These are phyloP conservation scores for Phellinidium pouzarii DNA, from an alignment of 1,284 basidiomycete genomes.

Conservation along the genomic window DNA sequence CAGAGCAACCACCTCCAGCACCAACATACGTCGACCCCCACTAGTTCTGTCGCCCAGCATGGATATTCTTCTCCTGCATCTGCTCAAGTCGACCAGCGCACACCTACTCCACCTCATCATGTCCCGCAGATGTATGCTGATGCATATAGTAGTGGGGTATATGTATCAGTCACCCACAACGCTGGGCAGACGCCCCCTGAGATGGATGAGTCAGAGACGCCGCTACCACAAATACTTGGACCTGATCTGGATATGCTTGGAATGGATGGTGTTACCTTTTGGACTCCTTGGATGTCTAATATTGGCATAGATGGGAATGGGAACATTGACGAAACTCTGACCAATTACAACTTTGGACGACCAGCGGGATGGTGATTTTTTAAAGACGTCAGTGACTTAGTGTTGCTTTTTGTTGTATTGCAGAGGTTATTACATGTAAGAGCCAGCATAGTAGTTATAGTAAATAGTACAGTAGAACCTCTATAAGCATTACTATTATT, in stretches of 20 bases:
- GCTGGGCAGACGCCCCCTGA: constrained; percentile 8
- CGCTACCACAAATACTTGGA: neutral
- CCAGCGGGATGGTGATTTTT: constrained; percentile 6
- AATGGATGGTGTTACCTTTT: constrained; percentile 10
- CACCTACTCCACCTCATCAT: neutral
- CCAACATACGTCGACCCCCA: neutral
- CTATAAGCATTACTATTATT: neutral
- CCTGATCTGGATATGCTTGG: constrained; percentile 6
- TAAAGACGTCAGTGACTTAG: neutral
- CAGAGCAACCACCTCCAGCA: neutral
- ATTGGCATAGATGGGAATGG: constrained; percentile 8
- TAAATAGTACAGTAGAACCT: neutral
- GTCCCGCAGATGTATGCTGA: neutral
- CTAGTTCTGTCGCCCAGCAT: neutral
- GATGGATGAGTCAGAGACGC: neutral
- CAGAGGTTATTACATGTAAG: neutral
- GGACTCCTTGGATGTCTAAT: constrained; percentile 11
- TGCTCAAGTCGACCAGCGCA: neutral
- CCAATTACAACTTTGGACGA: constrained; percentile 6
- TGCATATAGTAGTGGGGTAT: neutral
- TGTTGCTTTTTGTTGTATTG: neutral
- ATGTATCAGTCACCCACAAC: neutral
- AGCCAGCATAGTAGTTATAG: neutral
- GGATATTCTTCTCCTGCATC: neutral
- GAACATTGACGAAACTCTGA: constrained; percentile 1